A percentile compares a stretch with the other conserved stretches of the same genome.
Evolutionary conservation across 2,329 filamentous ascomycete genomes (phyloP).

Genomic region (Stachybotrys elegans): DNA sequence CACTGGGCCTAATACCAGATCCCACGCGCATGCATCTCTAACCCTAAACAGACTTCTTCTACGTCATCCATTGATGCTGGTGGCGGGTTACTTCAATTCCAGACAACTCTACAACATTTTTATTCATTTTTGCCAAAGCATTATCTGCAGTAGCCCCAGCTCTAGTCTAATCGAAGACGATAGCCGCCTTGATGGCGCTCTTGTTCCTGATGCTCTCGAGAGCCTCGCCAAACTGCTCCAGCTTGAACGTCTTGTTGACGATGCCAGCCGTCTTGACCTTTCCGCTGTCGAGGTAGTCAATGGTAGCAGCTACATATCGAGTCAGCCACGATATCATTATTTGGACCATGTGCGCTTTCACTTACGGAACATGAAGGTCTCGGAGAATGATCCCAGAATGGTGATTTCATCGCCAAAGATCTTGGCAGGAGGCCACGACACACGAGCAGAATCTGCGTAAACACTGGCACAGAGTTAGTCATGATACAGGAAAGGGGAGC

Average conservation of each 20-base stretch:
- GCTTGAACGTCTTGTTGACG: slow-evolving; percentile 66
- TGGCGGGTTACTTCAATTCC: too few species aligned
- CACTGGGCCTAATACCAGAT: too few species aligned
- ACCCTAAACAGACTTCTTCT: too few species aligned
- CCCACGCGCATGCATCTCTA: too few species aligned
- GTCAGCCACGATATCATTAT: slow-evolving; percentile 4
- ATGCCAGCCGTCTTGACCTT: slow-evolving; percentile 62
- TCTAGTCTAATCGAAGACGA: slow-evolving; percentile 56
- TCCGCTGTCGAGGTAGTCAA: slow-evolving; percentile 50
- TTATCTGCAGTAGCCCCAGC: background rate
- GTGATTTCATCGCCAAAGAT: slow-evolving; percentile 68
- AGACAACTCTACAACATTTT: too few species aligned
- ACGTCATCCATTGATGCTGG: too few species aligned
- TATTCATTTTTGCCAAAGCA: slow-evolving; percentile 1
- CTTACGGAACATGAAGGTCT: slow-evolving; percentile 66
- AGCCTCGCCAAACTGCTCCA: slow-evolving; percentile 69
- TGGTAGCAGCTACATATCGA: slow-evolving; percentile 37
- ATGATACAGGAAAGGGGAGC: background rate
- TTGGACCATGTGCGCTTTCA: slow-evolving; percentile 4
- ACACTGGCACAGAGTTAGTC: slow-evolving; percentile 37
- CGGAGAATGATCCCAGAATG: slow-evolving; percentile 68
- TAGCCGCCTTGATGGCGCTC: slow-evolving; percentile 68
- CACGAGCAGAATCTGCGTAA: slow-evolving; percentile 56
- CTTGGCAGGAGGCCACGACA: slow-evolving; percentile 65
- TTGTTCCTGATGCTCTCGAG: slow-evolving; percentile 68